Conservation (phyloP, 1,284 basidiomycete genomes). For the Ceraceosorus bombacis region DNA sequence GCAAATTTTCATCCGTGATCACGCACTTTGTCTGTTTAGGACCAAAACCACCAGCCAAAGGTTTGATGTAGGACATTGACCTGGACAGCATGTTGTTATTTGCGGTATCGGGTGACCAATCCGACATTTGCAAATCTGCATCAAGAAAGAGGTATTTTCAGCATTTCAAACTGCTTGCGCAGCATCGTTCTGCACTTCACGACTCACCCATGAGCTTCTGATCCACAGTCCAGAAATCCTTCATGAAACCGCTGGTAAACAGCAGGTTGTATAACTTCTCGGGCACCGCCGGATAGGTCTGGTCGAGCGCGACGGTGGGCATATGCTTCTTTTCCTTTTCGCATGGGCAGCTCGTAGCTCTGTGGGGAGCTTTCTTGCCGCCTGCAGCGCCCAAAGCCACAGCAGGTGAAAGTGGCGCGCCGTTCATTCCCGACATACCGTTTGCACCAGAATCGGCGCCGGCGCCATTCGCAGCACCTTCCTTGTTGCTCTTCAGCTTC, state of each 20-base stretch:
- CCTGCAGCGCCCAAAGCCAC: neutral
- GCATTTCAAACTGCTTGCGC: too few species aligned
- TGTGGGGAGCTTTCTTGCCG: conserved; percentile 42
- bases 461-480: conserved; percentile 19
- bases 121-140: conserved; percentile 34
- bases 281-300: conserved; percentile 74
- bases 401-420: neutral
- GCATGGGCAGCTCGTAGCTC: conserved; percentile 66
- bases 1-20: conserved; percentile 72
- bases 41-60: conserved; percentile 75
- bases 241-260: conserved; percentile 91
- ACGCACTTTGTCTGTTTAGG: conserved; percentile 93
- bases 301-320: conserved; percentile 66
- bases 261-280: conserved; percentile 93
- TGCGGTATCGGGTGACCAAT: conserved; percentile 51
- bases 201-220: conserved; percentile 63
- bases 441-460: conserved; percentile 1
- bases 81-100: conserved; percentile 64
- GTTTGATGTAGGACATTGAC: conserved; percentile 92
- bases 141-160: neutral
- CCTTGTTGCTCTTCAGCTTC: conserved; percentile 32
- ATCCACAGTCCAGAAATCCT: conserved; percentile 77
- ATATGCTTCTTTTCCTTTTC: conserved; percentile 66
- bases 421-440: neutral
- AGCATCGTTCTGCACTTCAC: conserved; percentile 54